Conservation (phyloP, 129 eudicot species). For the Flaveria trinervia region DNA sequence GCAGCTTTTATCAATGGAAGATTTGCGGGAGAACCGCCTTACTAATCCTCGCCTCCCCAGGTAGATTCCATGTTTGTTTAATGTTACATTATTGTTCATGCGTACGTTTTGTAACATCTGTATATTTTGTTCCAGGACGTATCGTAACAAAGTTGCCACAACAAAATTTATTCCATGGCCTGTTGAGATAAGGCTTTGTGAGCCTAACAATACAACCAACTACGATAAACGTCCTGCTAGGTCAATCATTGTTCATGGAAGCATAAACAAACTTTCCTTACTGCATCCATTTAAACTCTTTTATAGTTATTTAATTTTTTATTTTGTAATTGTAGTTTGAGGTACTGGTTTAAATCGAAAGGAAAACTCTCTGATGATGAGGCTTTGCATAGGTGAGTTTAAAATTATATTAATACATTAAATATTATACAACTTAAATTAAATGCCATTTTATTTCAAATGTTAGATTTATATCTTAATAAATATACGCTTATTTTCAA, state of each 20-base stretch:
- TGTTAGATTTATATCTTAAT: background rate
- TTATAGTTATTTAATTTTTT: slow-evolving; percentile 5
- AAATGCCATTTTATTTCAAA: background rate
- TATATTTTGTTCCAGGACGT: slow-evolving; percentile 58
- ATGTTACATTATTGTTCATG: background rate
- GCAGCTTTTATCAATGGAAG: slow-evolving; percentile 85
- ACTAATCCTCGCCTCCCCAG: slow-evolving; percentile 90
- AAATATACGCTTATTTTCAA: background rate
- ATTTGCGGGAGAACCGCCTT: slow-evolving; percentile 72
- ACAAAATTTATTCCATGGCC: slow-evolving; percentile 73
- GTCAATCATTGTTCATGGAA: slow-evolving; percentile 34
- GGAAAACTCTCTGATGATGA: slow-evolving; percentile 88
- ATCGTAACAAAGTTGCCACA: slow-evolving; percentile 76
- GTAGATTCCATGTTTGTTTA: slow-evolving; percentile 23
- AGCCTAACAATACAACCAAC: slow-evolving; percentile 61
- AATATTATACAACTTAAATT: background rate
- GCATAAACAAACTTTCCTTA: background rate
- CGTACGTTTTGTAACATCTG: background rate
- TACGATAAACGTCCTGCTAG: slow-evolving; percentile 79
- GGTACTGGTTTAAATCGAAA: slow-evolving; percentile 87
- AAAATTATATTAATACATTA: background rate
- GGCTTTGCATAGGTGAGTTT: slow-evolving; percentile 81
- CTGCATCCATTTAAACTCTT: background rate
- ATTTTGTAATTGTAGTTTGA: slow-evolving; percentile 52
- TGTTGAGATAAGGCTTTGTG: slow-evolving; percentile 81